Percentiles rank a stretch among this genome's conserved stretches.
Conservation (phyloP, 768 basidiomycete genomes). For the Favolaschia claudopus region DNA sequence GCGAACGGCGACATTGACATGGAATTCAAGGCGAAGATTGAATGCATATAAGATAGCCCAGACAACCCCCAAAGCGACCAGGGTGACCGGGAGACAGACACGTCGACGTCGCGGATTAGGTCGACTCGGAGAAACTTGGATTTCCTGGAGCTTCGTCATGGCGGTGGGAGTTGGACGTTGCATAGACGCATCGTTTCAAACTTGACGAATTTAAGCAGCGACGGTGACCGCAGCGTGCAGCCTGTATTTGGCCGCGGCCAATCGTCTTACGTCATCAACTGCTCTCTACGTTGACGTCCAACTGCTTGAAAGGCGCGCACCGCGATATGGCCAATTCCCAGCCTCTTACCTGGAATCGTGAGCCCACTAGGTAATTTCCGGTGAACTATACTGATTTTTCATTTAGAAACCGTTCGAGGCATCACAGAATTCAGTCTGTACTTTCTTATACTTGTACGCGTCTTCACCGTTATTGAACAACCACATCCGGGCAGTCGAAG, state of each 20-base stretch:
- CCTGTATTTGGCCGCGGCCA: no score
- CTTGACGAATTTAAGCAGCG: no score
- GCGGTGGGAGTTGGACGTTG: no score
- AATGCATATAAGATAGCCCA: not conserved
- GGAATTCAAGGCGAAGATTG: constrained; percentile 10
- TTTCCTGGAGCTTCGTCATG: no score
- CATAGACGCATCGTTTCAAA: no score
- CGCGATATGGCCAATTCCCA: constrained; percentile 4
- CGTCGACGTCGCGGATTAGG: no score
- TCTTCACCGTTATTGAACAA: not conserved
- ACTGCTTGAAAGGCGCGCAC: no score
- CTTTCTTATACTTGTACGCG: not conserved
- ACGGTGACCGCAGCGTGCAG: no score
- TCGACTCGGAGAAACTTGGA: no score
- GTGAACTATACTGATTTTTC: constrained; percentile 11
- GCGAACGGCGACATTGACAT: constrained; percentile 14
- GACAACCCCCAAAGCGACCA: not conserved
- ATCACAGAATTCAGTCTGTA: constrained; percentile 76
- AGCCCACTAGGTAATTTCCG: constrained; percentile 17
- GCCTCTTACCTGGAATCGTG: constrained; percentile 48
- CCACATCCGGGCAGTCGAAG: constrained; percentile 71
- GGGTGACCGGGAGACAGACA: not conserved
- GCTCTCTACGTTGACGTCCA: no score
- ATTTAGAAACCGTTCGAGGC: constrained; percentile 69
- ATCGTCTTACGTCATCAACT: no score